Base-by-base conservation (phyloP, 768 basidiomycete species). In the Lactarius trivialis region DNA sequence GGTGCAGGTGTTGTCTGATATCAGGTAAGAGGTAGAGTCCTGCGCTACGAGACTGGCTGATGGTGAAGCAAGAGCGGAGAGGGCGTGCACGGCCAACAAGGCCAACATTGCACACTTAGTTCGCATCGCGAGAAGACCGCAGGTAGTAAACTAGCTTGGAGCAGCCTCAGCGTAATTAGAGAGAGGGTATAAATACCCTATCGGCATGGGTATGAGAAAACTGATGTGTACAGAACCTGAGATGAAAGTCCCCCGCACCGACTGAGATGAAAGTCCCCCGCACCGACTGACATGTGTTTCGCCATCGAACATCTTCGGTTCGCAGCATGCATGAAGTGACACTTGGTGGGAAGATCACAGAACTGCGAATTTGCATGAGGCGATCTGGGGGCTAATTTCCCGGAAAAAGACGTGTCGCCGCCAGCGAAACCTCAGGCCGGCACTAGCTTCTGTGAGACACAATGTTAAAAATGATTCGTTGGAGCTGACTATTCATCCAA, bases 11-110 rank as follows among this genome's bases (percentile, higher is more conserved):
- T 37, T 1, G 21, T 39, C 43, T 7, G 52, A 43, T n/a, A 32
- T 15, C 45, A 36, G 9, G 1, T 36, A 24, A 51, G 19, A 17
- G 32, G 4, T 14, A 1, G 53, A n/a, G 26, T 60, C 49, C 7
- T 64, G 63, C 17, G 60, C 41, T 6, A 28, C 24, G 26, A 64
- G 39, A 4, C 30, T 30, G 0, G 30, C 43, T n/a, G 60, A 0
- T 7, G 58, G 58, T 9, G 54, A 55, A 28, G 63, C 63, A 56
- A 60, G 45, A 33, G 54, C 48, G 19, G 58, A 60, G 26, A 64
- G 58, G 4, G 49, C 32, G 41, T 32, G 58, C 37, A 33, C 14
- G 32, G 58, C 62, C 32, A 64, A 32, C 19, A 41, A 32, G 36
- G 54, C 58, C 26, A 64, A 24, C 14, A 54, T 51, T n/a, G 26